Evolutionary conservation across 345 rosid genomes (phyloP), one percentile per base, ranked within the genome.

Genomic region (Rhodamnia argentea): DNA sequence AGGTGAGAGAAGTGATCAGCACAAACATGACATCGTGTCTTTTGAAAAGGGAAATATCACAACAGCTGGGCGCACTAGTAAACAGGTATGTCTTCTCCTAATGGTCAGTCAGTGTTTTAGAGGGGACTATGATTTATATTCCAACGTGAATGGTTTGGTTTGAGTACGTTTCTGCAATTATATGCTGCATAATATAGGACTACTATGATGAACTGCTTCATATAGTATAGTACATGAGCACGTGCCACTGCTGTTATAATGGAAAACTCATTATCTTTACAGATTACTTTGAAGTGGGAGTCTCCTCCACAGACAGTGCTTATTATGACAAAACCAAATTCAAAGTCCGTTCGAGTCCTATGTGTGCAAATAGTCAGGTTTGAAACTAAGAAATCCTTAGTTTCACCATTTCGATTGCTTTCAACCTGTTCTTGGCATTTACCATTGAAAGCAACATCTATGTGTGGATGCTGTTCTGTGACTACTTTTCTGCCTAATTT

Each of bases 221-320:
- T 70, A 32, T 70, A 32, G 78, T 37, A 22, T 18, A 32, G 78
- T 37, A 37, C 47, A 70, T 40, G 14, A 37, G 47, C 81, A 70
- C 76, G 58, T 88, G 55, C 27, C 62, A 6, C 64, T 47, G 37
- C 78, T 88, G 87, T 85, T 83, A 90, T 92, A 32, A 91, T 53
- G 53, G 60, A 88, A 27, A 76, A 42, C 74, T 75, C 75, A 42
- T 87, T 90, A 52, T 89, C 74, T 52, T 93, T 86, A 89, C 98
- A 98, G 99, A 98, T 98, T 93, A 89, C 98, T 88, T 87, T 96
- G 93, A 92, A 91, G 90, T 98, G 99, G 99, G 99, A 96, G 92
- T 91, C 96, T 83, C 89, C 87, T 60, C 99, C 99, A 13, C 97
- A 94, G 87, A 96, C 97, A 78, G 95, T 98, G 91, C 95, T 98